A percentile compares a stretch with the other conserved stretches of the same genome.
phyloP scores from a whole-genome alignment of 306 rosid species.

The Trifolium repens region DNA sequence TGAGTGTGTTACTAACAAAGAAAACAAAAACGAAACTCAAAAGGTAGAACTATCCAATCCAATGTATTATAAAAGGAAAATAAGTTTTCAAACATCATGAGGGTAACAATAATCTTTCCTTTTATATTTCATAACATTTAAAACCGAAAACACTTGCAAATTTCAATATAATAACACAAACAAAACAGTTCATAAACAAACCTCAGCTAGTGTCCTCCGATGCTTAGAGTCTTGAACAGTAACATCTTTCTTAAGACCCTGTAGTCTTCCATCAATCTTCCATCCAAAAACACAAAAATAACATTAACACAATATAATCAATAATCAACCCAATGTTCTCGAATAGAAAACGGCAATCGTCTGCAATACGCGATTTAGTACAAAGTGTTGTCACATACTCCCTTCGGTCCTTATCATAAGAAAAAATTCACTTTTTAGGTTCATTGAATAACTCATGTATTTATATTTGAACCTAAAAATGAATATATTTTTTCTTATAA shows the following conservation, averaged over 20 bases:
- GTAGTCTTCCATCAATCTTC: slow-evolving; percentile 89
- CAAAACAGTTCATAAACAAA: slow-evolving; percentile 41
- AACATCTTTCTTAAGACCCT: slow-evolving; percentile 88
- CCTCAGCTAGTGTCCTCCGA: slow-evolving; percentile 94
- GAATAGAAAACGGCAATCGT: not conserved
- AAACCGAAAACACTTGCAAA: not conserved
- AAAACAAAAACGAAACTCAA: not conserved
- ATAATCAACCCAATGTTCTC: slow-evolving; percentile 24
- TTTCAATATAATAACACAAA: slow-evolving; percentile 29
- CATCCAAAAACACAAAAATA: slow-evolving; percentile 35
- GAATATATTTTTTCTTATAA: no score
- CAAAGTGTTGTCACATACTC: not conserved
- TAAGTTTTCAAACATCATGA: not conserved
- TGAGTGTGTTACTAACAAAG: not conserved
- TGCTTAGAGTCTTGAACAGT: slow-evolving; percentile 90
- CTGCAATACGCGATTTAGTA: not conserved
- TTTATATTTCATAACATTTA: slow-evolving; percentile 21
- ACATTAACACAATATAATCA: slow-evolving; percentile 11
- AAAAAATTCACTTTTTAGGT: no score
- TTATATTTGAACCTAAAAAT: no score
- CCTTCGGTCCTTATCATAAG: no score
- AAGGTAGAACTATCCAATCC: slow-evolving; percentile 6
- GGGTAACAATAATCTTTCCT: not conserved
- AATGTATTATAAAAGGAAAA: not conserved
- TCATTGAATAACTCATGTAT: no score